Evolutionary conservation across 164 flowering plant species (phyloP), one percentile per base, ranked within the genome.

Genomic region (Santalum album): DNA sequence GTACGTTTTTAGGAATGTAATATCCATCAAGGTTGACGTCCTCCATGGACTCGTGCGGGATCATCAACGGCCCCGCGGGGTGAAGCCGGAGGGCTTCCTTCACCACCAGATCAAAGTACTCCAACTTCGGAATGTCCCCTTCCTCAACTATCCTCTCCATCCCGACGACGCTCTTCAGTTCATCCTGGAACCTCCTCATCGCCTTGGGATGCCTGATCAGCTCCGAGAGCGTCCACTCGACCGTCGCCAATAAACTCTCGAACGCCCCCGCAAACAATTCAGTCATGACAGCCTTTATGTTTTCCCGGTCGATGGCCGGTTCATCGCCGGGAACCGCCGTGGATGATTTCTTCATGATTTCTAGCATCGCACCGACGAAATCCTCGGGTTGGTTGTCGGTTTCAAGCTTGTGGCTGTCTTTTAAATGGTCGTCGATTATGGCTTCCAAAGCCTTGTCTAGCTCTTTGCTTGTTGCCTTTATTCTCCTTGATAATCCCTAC

Each of bases 61-160:
- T 6, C 10, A 74, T 62, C 11, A 70, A 22, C 19, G 74, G 72
- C 0, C 34, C 68, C 0, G 55, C 64, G 12, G 75, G 78, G 35
- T 74, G 72, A 1, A 74, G 58, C 52, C 78, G 56, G 49, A 70
- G 12, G 61, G 36, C 48, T 46, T 71, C 72, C 54, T 67, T 71
- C 32, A 71, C 34, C 23, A 67, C 69, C 72, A 64, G 63, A 42
- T 60, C 68, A 51, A 66, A 54, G 60, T 71, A 71, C 12, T 38
- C 38, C 24, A 71, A 25, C 26, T 51, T 44, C 5, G 25, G 39
- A 47, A 71, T 58, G 54, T 71, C 71, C 1, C 32, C 19, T 22
- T 67, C 69, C 25, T 65, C 72, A 21, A 62, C 68, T 36, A 24
- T 36, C 14, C 65, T 26, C 6, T 59, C 44, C 32, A 44, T 24